phyloP scores from a whole-genome alignment of 192 early-diverging fungal species.

The Martensiomyces pterosporus region DNA sequence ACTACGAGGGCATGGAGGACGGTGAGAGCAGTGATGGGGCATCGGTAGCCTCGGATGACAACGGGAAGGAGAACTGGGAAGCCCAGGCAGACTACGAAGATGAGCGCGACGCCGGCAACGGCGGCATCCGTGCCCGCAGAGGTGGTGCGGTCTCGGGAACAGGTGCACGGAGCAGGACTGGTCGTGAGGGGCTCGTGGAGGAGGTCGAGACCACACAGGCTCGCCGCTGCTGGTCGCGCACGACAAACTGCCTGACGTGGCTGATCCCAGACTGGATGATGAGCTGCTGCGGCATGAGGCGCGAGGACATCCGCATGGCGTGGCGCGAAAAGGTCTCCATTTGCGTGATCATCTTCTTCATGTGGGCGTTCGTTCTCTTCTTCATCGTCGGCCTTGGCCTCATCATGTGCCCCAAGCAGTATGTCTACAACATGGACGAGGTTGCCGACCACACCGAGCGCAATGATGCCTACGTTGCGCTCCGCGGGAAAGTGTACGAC shows the following conservation, averaged over 20 bases:
- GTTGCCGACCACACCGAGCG: conserved; percentile 57
- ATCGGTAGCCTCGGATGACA: neutral
- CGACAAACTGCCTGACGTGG: conserved; percentile 27
- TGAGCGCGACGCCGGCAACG: conserved; percentile 50
- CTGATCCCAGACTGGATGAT: conserved; percentile 37
- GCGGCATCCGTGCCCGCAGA: conserved; percentile 45
- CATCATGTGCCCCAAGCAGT: conserved; percentile 76
- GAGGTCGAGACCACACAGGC: conserved; percentile 49
- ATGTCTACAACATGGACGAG: conserved; percentile 58
- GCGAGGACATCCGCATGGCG: conserved; percentile 89
- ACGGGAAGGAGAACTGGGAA: conserved; percentile 44
- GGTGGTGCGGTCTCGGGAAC: conserved; percentile 66
- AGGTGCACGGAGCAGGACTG: too few species aligned
- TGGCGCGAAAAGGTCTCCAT: conserved; percentile 91
- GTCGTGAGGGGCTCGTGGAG: conserved; percentile 82
- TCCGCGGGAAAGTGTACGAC: conserved; percentile 68
- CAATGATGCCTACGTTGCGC: conserved; percentile 56
- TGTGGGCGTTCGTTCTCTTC: conserved; percentile 77
- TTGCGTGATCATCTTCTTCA: conserved; percentile 75
- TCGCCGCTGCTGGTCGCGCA: conserved; percentile 39
- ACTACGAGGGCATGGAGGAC: conserved; percentile 8
- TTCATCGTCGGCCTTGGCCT: conserved; percentile 81
- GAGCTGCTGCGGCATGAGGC: conserved; percentile 61
- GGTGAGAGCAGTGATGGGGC: neutral
- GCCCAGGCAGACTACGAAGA: conserved; percentile 26